Conservation (phyloP, 129 eudicot genomes). For the Mikania micrantha region DNA sequence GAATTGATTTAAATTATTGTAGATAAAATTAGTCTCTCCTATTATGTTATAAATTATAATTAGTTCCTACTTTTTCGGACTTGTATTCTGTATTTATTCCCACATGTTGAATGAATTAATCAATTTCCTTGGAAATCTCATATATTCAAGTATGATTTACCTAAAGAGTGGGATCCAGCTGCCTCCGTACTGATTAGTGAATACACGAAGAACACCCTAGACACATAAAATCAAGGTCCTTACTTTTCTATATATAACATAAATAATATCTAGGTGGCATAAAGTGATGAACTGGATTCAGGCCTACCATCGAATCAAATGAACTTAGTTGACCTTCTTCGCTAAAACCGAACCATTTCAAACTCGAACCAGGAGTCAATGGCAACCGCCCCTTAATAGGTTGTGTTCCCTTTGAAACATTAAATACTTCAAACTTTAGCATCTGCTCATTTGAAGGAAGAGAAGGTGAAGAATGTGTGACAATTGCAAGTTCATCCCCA, state of each 20-base stretch:
- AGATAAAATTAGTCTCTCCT: too few relatives aligned
- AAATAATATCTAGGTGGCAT: not conserved
- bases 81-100: too few relatives aligned
- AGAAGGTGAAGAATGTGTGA: constrained; percentile 71
- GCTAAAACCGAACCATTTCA: constrained; percentile 90
- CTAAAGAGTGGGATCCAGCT: constrained; percentile 95
- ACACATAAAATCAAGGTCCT: constrained; percentile 1
- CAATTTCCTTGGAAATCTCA: too few relatives aligned
- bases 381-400: constrained; percentile 67
- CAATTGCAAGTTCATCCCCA: constrained; percentile 84
- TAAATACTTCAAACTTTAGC: constrained; percentile 74
- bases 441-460: constrained; percentile 90
- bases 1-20: too few relatives aligned
- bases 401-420: constrained; percentile 52
- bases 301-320: constrained; percentile 79
- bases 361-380: constrained; percentile 75
- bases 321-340: constrained; percentile 93
- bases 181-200: constrained; percentile 72
- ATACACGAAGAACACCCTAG: constrained; percentile 86
- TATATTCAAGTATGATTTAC: constrained; percentile 40
- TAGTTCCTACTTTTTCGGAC: too few relatives aligned
- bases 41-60: too few relatives aligned
- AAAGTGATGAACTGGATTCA: not conserved
- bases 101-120: too few relatives aligned
- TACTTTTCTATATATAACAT: not conserved